A percentile compares a stretch with the other conserved stretches of the same genome.
phyloP scores from a whole-genome alignment of 805 yeast genomes.

The Kodamaea nitidulidarum region DNA sequence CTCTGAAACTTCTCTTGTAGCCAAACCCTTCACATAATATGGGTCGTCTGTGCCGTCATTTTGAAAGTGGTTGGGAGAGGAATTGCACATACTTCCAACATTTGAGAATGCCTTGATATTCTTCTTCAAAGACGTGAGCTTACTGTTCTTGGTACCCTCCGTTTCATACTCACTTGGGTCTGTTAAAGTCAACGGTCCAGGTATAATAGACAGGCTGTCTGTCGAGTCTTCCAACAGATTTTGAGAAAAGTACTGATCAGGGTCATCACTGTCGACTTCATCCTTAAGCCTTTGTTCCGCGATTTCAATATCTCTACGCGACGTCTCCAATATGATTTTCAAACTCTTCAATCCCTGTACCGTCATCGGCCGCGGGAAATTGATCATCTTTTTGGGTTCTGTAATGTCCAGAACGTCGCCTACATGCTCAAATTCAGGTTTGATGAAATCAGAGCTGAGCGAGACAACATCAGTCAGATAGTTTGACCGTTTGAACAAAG shows the following conservation, averaged over 20 bases:
- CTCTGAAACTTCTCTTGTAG: constrained; percentile 46
- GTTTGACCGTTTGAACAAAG: constrained; percentile 13
- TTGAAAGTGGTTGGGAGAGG: constrained; percentile 61
- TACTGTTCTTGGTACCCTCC: constrained; percentile 12
- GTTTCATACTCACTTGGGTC: constrained; percentile 23
- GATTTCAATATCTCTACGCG: constrained; percentile 20
- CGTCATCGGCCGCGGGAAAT: constrained; percentile 33
- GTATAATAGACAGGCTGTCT: constrained; percentile 3
- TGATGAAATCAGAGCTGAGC: background rate
- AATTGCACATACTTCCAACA: constrained; percentile 46
- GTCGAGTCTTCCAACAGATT: background rate
- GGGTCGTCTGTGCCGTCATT: constrained; percentile 39
- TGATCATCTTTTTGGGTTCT: constrained; percentile 8
- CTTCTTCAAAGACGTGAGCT: constrained; percentile 19
- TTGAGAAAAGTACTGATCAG: background rate
- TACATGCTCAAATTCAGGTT: constrained; percentile 9
- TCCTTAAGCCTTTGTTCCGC: constrained; percentile 24
- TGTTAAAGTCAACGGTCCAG: constrained; percentile 22
- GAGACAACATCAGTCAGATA: constrained; percentile 1
- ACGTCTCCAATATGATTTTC: constrained; percentile 32
- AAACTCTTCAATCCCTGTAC: constrained; percentile 28
- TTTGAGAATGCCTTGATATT: constrained; percentile 29
- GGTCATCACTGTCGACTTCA: constrained; percentile 1
- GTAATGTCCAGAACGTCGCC: constrained; percentile 2
- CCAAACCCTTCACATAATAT: constrained; percentile 42